Evolutionary conservation across 163 green algal genomes (phyloP), one percentile per base, ranked within the genome.

Genomic region (Prototheca wickerhamii): DNA sequence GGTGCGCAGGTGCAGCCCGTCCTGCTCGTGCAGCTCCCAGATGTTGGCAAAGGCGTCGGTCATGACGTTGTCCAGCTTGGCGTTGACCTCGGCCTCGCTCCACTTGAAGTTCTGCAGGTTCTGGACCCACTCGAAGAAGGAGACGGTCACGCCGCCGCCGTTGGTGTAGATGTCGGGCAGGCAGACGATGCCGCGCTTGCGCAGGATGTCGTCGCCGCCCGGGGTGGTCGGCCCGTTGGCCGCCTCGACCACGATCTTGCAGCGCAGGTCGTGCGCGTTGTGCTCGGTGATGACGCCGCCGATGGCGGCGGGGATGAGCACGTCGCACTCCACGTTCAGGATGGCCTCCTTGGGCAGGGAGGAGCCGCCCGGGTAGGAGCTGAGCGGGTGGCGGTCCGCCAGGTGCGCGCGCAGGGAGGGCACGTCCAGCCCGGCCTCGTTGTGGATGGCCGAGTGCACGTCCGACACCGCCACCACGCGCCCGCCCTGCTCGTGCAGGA

Each of bases 41-140:
- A 97, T 85, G 31, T 65, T 71, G 4, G 68, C 35, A 67, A 97
- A 97, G 3, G 89, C 84, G 52, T 89, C 82, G 7, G 76, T 87
- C 88, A 95, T 95, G 44, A 56, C 68, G 35, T 61, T 69, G 63
- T 95, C 88, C 29, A 97, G 81, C 61, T 85, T 83, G 33, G 68
- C 62, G 71, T 95, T 94, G 20, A 96, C 87, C 46, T 93, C 85
- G 3, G 87, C 81, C 72, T 95, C 88, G 50, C 85, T 82, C 89
- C 86, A 93, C 63, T 82, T 86, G 82, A 95, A 95, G 72, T 94
- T 95, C 69, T 97, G 90, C 64, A 95, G 81, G 77, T 97, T 97
- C 76, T 97, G 90, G 6, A 95, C 85, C 82, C 80, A 72, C 64
- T 87, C 84, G 63, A 91, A 93, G 72, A 89, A 93, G 26, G 74